Percentiles rank a stretch among this genome's conserved stretches.
phyloP scores from a whole-genome alignment of 306 rosid genomes.

The Ceratonia siliqua region DNA sequence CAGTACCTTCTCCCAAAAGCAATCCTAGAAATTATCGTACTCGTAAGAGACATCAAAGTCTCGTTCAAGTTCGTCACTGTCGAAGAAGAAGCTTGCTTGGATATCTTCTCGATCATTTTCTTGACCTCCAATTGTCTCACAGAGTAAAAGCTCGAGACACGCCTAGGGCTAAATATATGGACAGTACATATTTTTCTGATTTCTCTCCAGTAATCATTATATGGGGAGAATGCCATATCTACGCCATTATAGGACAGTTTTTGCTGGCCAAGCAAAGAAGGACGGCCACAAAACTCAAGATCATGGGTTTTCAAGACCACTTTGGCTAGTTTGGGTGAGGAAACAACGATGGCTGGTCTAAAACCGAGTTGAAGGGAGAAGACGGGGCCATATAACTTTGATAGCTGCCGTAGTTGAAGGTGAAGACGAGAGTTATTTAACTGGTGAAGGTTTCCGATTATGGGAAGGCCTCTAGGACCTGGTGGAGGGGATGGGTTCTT shows the following conservation, averaged over 20 bases:
- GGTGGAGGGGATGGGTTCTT: constrained; percentile 21
- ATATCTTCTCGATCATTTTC: neutral
- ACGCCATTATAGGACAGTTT: constrained; percentile 26
- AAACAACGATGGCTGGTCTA: constrained; percentile 19
- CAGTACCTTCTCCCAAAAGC: constrained; percentile 13
- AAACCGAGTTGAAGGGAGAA: constrained; percentile 32
- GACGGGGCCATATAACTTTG: constrained; percentile 26
- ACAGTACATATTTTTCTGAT: constrained; percentile 11
- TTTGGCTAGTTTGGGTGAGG: constrained; percentile 33
- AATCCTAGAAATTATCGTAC: neutral
- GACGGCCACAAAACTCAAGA: constrained; percentile 1
- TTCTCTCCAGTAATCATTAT: constrained; percentile 27
- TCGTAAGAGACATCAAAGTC: neutral
- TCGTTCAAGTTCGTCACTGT: constrained; percentile 1
- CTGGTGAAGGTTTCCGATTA: constrained; percentile 35
- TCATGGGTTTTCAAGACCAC: constrained; percentile 25
- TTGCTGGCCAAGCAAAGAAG: neutral
- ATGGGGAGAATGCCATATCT: constrained; percentile 24
- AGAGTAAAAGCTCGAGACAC: constrained; percentile 9
- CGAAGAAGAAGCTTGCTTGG: neutral
- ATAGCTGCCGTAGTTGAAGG: constrained; percentile 18
- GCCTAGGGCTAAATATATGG: constrained; percentile 14
- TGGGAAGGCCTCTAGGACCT: constrained; percentile 38
- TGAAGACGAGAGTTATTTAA: neutral
- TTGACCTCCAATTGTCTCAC: constrained; percentile 1